A percentile compares a stretch with the other conserved stretches of the same genome.
phyloP scores from a whole-genome alignment of 306 rosid species.

The Calophaca sinica region DNA sequence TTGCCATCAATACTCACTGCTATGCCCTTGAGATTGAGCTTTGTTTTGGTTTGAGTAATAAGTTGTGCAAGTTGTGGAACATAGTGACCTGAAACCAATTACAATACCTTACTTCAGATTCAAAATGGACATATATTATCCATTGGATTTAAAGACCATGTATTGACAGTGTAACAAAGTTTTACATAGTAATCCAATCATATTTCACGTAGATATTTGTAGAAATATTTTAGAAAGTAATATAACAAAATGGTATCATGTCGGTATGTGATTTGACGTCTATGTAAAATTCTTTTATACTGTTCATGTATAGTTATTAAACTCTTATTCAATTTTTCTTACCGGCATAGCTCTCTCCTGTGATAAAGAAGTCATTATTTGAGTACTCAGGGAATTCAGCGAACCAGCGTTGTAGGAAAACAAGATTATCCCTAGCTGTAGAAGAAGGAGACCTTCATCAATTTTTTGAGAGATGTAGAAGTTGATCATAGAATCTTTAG shows the following conservation, averaged over 20 bases:
- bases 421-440: conserved; percentile 66
- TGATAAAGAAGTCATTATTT: conserved; percentile 59
- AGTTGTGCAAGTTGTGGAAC: conserved; percentile 79
- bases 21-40: conserved; percentile 67
- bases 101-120: not conserved
- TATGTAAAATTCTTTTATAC: too few species aligned
- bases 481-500: too few species aligned
- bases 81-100: conserved; percentile 64
- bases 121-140: not conserved
- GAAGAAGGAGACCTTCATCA: not conserved
- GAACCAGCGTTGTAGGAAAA: conserved; percentile 65
- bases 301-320: too few species aligned
- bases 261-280: too few species aligned
- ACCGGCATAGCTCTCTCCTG: conserved; percentile 80
- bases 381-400: conserved; percentile 57
- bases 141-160: too few species aligned
- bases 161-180: too few species aligned
- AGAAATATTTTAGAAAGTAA: too few species aligned
- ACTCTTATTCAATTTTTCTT: not conserved
- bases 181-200: too few species aligned
- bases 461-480: not conserved
- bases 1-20: conserved; percentile 55
- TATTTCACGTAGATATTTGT: too few species aligned
- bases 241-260: too few species aligned
- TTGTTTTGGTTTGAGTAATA: conserved; percentile 48